Evolutionary conservation across 768 basidiomycete genomes (phyloP).

Genomic region (Phaeotremella fagi): DNA sequence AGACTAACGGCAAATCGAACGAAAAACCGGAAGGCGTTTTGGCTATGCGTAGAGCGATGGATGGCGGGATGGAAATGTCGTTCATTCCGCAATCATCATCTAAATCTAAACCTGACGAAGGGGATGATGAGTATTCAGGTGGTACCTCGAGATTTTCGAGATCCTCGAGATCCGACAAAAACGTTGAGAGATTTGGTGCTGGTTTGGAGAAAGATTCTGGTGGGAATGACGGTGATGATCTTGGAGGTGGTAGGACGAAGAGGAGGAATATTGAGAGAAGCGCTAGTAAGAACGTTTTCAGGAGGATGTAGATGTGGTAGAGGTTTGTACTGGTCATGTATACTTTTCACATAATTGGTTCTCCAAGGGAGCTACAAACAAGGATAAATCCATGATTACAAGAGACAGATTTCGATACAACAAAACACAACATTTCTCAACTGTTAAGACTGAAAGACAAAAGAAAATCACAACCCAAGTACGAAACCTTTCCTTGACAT

Average conservation of each 20-base stretch:
- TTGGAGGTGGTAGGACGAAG: constrained; percentile 64
- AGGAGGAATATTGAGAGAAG: constrained; percentile 75
- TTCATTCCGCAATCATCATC: constrained; percentile 60
- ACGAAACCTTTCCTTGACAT: too few species aligned
- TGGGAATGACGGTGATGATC: constrained; percentile 40
- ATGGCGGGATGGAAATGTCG: constrained; percentile 75
- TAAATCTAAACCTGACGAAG: constrained; percentile 29
- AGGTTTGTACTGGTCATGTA: too few species aligned
- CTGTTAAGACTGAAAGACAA: too few species aligned
- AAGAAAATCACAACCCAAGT: too few species aligned
- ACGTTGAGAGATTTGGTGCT: constrained; percentile 76
- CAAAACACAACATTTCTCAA: too few species aligned
- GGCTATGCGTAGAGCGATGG: constrained; percentile 45
- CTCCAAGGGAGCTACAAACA: too few species aligned
- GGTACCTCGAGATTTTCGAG: constrained; percentile 30
- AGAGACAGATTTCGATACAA: too few species aligned
- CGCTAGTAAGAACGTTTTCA: constrained; percentile 72
- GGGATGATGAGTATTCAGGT: constrained; percentile 53
- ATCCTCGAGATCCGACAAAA: too few species aligned
- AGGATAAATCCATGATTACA: too few species aligned
- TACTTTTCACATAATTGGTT: too few species aligned
- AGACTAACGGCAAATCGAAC: neutral
- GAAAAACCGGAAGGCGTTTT: constrained; percentile 20
- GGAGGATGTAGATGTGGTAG: constrained; percentile 24
- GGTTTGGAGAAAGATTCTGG: constrained; percentile 79